Conservation (phyloP, 2,329 filamentous ascomycete genomes). For the Fusarium sp. region DNA sequence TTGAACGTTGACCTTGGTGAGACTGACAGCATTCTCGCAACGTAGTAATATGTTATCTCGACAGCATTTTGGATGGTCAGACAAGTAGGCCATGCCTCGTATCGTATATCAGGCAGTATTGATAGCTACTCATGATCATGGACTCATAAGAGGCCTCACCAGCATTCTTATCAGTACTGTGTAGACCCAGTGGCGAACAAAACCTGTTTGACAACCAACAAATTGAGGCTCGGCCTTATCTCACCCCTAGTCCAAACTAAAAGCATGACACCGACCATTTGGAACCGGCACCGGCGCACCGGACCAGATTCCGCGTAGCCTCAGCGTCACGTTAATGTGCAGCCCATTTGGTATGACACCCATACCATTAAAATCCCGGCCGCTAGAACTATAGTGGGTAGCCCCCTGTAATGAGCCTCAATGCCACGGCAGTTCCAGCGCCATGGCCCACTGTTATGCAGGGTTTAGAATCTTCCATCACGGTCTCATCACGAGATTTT, state of each 20-base stretch:
- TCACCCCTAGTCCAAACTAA: conserved; percentile 6
- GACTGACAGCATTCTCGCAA: not conserved
- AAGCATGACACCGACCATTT: conserved; percentile 24
- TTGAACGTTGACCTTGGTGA: conserved; percentile 5
- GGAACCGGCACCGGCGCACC: conserved; percentile 34
- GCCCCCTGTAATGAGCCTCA: conserved; percentile 38
- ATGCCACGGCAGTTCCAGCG: conserved; percentile 36
- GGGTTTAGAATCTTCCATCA: conserved; percentile 28
- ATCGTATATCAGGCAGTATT: not conserved
- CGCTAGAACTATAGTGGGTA: not conserved
- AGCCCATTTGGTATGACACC: conserved; percentile 1
- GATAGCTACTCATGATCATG: not conserved
- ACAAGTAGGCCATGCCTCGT: not conserved
- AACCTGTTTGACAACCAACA: conserved; percentile 13
- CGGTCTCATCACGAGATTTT: conserved; percentile 41
- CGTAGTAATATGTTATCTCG: not conserved
- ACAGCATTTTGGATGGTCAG: not conserved
- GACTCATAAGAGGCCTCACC: conserved; percentile 22
- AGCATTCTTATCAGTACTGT: conserved; percentile 6
- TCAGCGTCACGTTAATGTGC: conserved; percentile 32
- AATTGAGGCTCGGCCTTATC: conserved; percentile 46
- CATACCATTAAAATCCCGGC: conserved; percentile 8
- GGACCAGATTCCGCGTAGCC: conserved; percentile 29
- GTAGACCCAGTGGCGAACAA: conserved; percentile 15
- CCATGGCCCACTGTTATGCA: conserved; percentile 31